Percentiles rank a stretch among this genome's conserved stretches.
These are phyloP conservation scores for Myochromella boudieri DNA, from an alignment of 768 basidiomycete genomes.

Conservation along the genomic window DNA sequence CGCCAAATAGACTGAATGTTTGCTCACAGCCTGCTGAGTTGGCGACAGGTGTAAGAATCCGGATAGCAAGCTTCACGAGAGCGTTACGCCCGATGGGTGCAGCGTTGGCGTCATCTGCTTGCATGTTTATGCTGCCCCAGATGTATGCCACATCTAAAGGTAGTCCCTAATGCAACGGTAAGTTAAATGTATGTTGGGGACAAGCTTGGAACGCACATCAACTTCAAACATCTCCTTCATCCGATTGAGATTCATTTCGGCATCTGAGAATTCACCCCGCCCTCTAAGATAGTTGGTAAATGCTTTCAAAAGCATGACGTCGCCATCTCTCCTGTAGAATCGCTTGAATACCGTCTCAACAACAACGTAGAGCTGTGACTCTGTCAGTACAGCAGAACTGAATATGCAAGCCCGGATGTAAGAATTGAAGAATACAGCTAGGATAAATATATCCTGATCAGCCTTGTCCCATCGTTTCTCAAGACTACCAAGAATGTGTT, in stretches of 20 bases:
- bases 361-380: background rate
- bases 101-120: too few relatives aligned
- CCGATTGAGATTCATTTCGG: background rate
- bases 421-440: background rate
- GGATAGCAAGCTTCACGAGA: background rate
- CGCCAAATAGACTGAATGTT: background rate
- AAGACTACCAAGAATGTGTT: constrained; percentile 24
- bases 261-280: background rate
- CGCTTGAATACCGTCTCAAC: constrained; percentile 2
- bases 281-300: background rate
- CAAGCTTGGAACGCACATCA: background rate
- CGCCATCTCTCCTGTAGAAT: background rate
- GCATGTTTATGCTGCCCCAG: background rate
- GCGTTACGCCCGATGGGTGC: background rate
- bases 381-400: background rate
- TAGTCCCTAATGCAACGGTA: background rate
- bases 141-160: background rate
- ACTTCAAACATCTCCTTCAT: background rate
- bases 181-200: background rate
- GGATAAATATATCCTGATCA: constrained; percentile 35
- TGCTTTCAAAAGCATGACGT: background rate
- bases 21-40: constrained; percentile 1
- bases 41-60: background rate
- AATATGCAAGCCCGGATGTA: background rate
- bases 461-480: constrained; percentile 31